Percentiles rank a stretch among this genome's conserved stretches.
phyloP scores from a whole-genome alignment of 257 asterid species.

The Solanum ossicruentum region DNA sequence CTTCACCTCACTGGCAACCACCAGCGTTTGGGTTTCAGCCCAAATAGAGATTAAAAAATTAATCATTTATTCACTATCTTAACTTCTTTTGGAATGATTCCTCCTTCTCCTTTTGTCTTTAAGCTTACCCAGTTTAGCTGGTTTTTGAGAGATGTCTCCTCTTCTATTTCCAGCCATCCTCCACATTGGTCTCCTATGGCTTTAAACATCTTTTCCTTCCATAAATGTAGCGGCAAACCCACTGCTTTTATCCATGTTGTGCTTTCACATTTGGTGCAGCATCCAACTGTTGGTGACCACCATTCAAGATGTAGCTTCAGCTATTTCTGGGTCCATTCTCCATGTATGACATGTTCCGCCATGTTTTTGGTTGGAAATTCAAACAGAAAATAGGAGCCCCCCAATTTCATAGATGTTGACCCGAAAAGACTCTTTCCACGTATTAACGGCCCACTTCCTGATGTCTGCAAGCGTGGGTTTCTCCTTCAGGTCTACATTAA shows the following conservation, averaged over 20 bases:
- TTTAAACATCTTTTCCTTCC: background rate
- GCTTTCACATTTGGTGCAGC: background rate
- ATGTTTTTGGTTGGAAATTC: background rate
- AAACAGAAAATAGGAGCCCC: background rate
- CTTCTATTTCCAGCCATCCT: background rate
- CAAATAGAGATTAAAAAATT: background rate
- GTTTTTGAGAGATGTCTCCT: too few relatives aligned
- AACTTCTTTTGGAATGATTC: background rate
- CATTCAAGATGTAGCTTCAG: background rate
- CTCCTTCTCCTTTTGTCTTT: background rate
- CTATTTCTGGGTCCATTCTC: background rate
- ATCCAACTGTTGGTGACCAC: background rate
- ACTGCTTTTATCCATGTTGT: too few relatives aligned
- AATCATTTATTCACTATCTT: too few relatives aligned
- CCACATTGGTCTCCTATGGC: background rate
- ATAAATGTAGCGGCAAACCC: background rate
- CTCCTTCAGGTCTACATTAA: background rate
- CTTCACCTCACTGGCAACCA: background rate
- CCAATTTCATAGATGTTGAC: background rate
- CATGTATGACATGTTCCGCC: background rate
- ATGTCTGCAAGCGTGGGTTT: background rate
- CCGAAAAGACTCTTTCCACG: background rate
- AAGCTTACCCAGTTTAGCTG: background rate
- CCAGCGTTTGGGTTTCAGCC: background rate
- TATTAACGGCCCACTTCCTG: background rate